Evolutionary conservation across 441 rosid genomes (phyloP), one percentile per base, ranked within the genome.

Genomic region (Populus hybrid): DNA sequence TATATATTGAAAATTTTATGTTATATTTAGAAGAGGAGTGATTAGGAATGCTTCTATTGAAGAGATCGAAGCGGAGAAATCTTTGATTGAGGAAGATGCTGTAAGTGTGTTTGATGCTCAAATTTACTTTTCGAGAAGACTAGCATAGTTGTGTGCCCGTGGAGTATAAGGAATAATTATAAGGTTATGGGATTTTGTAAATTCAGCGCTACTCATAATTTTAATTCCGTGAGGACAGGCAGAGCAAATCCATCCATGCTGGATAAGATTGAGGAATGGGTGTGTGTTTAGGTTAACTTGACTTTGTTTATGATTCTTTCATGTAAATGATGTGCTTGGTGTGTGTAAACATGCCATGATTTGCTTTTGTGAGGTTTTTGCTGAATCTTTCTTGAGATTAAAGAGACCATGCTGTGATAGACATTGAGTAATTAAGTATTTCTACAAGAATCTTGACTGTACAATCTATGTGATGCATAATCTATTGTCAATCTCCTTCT

Each of bases 101-200:
- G 98, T 93, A 77, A 76, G 95, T 81, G n/a, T 34, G 50, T 32
- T 67, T 65, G 36, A 50, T 28, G 7, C 36, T 34, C 36, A 34
- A 34, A 34, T 34, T 34, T 34, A 34, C 36, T 34, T 34, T 34
- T 1, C 7, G 36, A 34, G 36, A 34, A 6, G 36, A 34, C 36
- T 6, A 34, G 36, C 36, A 34, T 34, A 0, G 36, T 34, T 34
- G 36, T 8, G 36, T 34, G 8, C 36, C 36, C 36, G 8, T 34
- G 36, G 36, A 34, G 35, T 34, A 34, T 5, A 34, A 34, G 35
- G 35, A 34, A 34, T 34, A 34, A 34, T 2, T 2, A 20, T 7
- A 24, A 89, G 90, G 86, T 92, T 90, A 97, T 97, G 91, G 65
- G 90, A 86, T 88, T 87, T 94, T 28, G 88, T 92, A 68, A 96